Conservation (phyloP, 257 asterid species). For the Anisodus acutangulus region DNA sequence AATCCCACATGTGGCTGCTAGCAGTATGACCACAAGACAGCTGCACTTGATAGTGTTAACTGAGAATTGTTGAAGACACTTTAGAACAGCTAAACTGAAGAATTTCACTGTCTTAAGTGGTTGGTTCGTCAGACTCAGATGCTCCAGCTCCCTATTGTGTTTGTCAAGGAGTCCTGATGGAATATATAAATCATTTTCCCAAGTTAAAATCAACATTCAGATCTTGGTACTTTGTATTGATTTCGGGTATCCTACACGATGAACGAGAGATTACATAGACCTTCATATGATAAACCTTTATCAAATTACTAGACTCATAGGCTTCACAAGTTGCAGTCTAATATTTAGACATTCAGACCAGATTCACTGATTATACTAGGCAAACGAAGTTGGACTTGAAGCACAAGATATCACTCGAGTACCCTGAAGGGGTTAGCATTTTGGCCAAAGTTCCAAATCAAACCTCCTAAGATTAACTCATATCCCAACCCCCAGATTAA, state of each 20-base stretch:
- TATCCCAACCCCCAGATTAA: neutral
- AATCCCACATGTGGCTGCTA: conserved; percentile 47
- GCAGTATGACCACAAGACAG: conserved; percentile 52
- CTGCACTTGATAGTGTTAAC: conserved; percentile 53
- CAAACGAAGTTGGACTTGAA: neutral
- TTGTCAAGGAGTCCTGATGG: conserved; percentile 56
- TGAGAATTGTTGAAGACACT: conserved; percentile 50
- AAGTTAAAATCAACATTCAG: neutral
- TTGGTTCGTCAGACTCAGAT: conserved; percentile 57
- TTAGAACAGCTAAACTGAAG: conserved; percentile 51
- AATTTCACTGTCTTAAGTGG: conserved; percentile 66
- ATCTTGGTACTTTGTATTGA: neutral
- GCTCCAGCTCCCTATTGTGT: conserved; percentile 65
- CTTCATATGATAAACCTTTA: conserved; percentile 15
- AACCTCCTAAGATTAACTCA: neutral
- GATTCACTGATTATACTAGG: neutral
- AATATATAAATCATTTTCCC: conserved; percentile 12
- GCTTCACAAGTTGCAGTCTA: neutral
- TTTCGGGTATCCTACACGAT: neutral
- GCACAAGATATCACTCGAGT: neutral
- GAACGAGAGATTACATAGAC: neutral
- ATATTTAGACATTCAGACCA: neutral
- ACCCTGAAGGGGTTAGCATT: neutral
- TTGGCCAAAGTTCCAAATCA: neutral
- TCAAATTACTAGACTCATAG: neutral